Percentiles rank a stretch among this genome's conserved stretches.
Conservation (phyloP, 2,329 filamentous ascomycete genomes). For the Cladophialophora exuberans region DNA sequence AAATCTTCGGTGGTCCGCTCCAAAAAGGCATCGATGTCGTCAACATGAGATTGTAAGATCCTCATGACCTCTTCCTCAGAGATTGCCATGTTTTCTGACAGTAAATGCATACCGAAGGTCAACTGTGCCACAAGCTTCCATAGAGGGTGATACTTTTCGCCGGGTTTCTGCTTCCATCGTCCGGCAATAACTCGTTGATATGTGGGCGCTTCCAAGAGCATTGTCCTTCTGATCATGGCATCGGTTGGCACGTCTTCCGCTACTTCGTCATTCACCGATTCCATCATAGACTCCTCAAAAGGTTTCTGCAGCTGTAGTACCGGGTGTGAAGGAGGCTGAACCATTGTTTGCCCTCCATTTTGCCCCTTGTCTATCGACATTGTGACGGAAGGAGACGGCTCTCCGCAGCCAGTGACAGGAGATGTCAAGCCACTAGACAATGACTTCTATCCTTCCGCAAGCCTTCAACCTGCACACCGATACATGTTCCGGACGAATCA, state of each 20-base stretch:
- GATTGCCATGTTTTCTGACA: constrained; percentile 83
- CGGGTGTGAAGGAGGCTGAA: constrained; percentile 42
- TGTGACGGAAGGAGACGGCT: neutral
- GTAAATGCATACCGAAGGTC: constrained; percentile 86
- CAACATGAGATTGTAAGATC: constrained; percentile 89
- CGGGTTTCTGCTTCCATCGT: constrained; percentile 74
- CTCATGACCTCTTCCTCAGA: constrained; percentile 84
- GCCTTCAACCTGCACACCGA: constrained; percentile 1
- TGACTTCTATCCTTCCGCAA: neutral
- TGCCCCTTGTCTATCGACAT: constrained; percentile 26
- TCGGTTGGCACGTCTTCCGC: constrained; percentile 43
- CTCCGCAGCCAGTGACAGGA: constrained; percentile 1
- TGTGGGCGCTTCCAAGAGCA: constrained; percentile 68
- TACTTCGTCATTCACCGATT: constrained; percentile 37
- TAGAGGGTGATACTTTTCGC: constrained; percentile 81
- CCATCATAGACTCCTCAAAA: constrained; percentile 50
- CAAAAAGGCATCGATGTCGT: constrained; percentile 90
- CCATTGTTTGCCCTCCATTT: constrained; percentile 16
- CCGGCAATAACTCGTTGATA: constrained; percentile 73
- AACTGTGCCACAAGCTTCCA: constrained; percentile 91
- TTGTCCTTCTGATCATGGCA: constrained; percentile 59
- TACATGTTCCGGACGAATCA: constrained; percentile 4
- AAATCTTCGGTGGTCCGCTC: constrained; percentile 86
- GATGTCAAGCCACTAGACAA: constrained; percentile 5
- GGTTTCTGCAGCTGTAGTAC: constrained; percentile 48